These are phyloP conservation scores for Tirmania nivea DNA, from an alignment of 495 filamentous ascomycete species.

Conservation along the genomic window DNA sequence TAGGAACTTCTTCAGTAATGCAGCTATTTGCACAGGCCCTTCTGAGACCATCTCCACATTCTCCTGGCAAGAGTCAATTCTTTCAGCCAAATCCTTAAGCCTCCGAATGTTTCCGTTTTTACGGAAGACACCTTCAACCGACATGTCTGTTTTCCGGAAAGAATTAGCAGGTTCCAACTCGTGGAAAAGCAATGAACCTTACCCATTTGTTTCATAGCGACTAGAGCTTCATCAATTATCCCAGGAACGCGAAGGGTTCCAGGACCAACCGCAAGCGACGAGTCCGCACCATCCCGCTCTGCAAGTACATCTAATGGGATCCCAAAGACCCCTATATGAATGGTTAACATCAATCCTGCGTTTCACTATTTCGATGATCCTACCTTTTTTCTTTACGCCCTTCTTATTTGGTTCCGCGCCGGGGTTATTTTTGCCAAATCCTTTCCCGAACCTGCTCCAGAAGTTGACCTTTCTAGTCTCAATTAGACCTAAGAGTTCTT, in stretches of 20 bases:
- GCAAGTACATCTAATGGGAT: constrained; percentile 66
- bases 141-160: constrained; percentile 43
- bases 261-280: constrained; percentile 84
- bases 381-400: neutral
- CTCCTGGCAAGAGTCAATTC: constrained; percentile 60
- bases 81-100: constrained; percentile 59
- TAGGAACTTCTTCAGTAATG: constrained; percentile 86
- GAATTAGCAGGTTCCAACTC: neutral
- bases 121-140: constrained; percentile 93
- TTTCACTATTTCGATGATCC: neutral
- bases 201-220: constrained; percentile 81
- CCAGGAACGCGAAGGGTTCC: constrained; percentile 71
- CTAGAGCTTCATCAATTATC: constrained; percentile 75
- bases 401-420: constrained; percentile 32
- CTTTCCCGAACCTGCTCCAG: constrained; percentile 94
- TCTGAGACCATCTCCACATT: constrained; percentile 64
- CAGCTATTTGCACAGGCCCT: constrained; percentile 79
- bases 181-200: neutral
- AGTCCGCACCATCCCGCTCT: constrained; percentile 85
- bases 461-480: constrained; percentile 84
- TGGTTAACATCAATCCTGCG: neutral
- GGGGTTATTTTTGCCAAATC: constrained; percentile 42
- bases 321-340: constrained; percentile 44
- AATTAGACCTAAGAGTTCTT: constrained; percentile 85
- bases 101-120: constrained; percentile 97